Conservation (phyloP, 2,329 filamentous ascomycete species). For the Talaromyces sp. region DNA sequence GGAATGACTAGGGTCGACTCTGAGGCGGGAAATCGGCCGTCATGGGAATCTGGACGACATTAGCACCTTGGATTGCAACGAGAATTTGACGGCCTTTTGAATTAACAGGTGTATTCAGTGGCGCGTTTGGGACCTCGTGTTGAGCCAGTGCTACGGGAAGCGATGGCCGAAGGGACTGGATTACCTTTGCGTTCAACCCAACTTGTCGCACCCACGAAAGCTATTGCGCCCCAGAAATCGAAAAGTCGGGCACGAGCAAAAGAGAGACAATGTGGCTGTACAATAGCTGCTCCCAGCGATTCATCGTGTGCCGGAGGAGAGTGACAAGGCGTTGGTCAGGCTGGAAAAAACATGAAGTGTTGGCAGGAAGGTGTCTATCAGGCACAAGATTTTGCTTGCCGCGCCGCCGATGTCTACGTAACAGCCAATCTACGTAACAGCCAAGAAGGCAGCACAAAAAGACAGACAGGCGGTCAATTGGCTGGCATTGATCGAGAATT, state of each 20-base stretch:
- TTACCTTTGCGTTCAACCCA: neutral
- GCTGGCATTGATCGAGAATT: constrained; percentile 6
- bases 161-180: neutral
- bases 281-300: constrained; percentile 17
- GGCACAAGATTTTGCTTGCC: constrained; percentile 7
- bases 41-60: constrained; percentile 9
- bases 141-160: constrained; percentile 1
- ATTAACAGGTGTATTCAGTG: constrained; percentile 9
- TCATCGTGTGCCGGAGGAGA: constrained; percentile 29
- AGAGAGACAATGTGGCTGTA: constrained; percentile 19
- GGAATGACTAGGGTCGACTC: constrained; percentile 6
- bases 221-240: constrained; percentile 18
- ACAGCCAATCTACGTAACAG: constrained; percentile 9
- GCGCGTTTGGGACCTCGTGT: constrained; percentile 6
- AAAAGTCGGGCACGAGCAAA: constrained; percentile 12
- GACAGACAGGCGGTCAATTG: constrained; percentile 10
- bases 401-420: constrained; percentile 6
- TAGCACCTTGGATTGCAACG: neutral
- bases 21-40: constrained; percentile 3
- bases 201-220: constrained; percentile 12
- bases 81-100: neutral
- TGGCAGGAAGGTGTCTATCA: constrained; percentile 14
- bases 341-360: constrained; percentile 15
- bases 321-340: constrained; percentile 15
- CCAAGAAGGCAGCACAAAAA: constrained; percentile 4